phyloP scores from a whole-genome alignment of 1,139 yeast genomes.

The Magnusiomyces tetraspermus region DNA sequence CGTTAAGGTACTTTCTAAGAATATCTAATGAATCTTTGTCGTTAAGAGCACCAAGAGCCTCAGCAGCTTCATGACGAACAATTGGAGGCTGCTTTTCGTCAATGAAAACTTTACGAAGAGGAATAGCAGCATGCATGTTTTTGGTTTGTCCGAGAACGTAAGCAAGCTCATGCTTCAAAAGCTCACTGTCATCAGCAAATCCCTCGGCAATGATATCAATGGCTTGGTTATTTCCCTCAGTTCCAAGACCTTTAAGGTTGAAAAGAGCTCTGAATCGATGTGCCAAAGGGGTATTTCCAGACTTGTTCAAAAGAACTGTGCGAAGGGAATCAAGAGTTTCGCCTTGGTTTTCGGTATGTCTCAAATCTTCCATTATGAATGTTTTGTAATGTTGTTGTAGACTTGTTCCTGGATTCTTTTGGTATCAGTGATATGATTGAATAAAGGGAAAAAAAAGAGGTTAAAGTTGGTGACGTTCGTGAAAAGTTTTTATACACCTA shows the following conservation, averaged over 20 bases:
- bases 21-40: constrained; percentile 65
- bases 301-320: constrained; percentile 25
- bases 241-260: constrained; percentile 77
- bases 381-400: no score
- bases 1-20: constrained; percentile 57
- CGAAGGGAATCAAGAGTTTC: constrained; percentile 24
- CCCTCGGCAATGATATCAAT: constrained; percentile 74
- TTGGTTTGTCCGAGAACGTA: constrained; percentile 96
- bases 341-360: constrained; percentile 30
- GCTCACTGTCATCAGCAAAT: constrained; percentile 76
- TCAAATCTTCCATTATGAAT: constrained; percentile 34
- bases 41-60: constrained; percentile 94
- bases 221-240: constrained; percentile 54
- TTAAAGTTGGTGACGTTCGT: no score
- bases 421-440: no score
- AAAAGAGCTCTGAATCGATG: constrained; percentile 88
- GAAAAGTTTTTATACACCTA: no score
- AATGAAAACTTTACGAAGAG: constrained; percentile 60
- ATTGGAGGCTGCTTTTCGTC: constrained; percentile 61
- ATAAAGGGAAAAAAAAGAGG: no score
- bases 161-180: constrained; percentile 94
- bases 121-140: constrained; percentile 66
- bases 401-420: no score
- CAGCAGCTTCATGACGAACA: constrained; percentile 99
- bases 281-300: constrained; percentile 64